Evolutionary conservation across 2,329 filamentous ascomycete species (phyloP).

Genomic region (Aspergillus udagawae): DNA sequence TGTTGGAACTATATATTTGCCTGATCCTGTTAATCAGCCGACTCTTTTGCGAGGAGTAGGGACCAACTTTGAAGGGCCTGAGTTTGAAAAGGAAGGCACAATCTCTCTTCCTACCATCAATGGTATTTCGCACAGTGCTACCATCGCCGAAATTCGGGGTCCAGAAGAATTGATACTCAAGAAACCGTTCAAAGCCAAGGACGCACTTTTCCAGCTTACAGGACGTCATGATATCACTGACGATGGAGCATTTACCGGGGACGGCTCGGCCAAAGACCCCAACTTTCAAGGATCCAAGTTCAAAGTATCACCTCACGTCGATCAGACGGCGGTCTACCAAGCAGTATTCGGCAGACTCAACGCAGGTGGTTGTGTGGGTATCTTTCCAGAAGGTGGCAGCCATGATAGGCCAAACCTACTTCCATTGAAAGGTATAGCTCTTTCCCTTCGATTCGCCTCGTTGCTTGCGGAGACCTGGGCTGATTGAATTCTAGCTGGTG

Average conservation of each 20-base stretch:
- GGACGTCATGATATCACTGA: constrained; percentile 69
- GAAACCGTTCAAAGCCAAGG: constrained; percentile 75
- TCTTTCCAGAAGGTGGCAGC: constrained; percentile 95
- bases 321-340: constrained; percentile 90
- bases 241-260: constrained; percentile 57
- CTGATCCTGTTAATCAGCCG: constrained; percentile 80
- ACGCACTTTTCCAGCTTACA: constrained; percentile 76
- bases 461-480: background rate
- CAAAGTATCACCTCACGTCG: constrained; percentile 86
- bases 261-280: constrained; percentile 51
- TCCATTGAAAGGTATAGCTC: constrained; percentile 66
- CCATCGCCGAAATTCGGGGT: constrained; percentile 76
- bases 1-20: constrained; percentile 77
- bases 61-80: constrained; percentile 71
- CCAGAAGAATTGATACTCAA: constrained; percentile 81
- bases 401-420: constrained; percentile 90
- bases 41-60: constrained; percentile 73
- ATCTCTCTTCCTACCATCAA: constrained; percentile 82
- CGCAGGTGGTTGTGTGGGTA: constrained; percentile 83
- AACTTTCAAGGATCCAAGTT: constrained; percentile 75
- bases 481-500: constrained; percentile 59
- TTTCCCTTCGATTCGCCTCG: constrained; percentile 1
- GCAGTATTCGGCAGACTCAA: constrained; percentile 83
- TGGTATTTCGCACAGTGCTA: constrained; percentile 73
- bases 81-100: constrained; percentile 74